Conservation (phyloP, 441 rosid species). For the Syzygium malaccense region DNA sequence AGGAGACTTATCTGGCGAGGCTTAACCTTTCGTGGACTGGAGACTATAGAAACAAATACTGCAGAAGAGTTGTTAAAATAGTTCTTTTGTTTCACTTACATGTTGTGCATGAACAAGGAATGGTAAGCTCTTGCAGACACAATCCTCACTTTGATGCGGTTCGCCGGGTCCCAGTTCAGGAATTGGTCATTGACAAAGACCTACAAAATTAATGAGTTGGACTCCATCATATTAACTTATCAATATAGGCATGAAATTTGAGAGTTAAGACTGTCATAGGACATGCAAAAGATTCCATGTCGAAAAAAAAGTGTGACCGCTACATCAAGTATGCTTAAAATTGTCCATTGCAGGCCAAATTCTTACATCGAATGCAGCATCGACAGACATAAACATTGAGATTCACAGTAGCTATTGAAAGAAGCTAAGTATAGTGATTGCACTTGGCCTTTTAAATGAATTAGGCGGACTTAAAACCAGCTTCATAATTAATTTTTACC, state of each 20-base stretch:
- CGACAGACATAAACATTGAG: neutral
- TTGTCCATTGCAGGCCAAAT: neutral
- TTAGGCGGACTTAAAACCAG: neutral
- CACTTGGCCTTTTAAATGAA: neutral
- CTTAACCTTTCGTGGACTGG: neutral
- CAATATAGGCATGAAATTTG: neutral
- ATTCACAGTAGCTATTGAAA: neutral
- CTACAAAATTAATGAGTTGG: conserved; percentile 21
- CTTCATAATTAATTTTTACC: neutral
- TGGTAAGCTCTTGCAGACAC: conserved; percentile 99
- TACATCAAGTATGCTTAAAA: neutral
- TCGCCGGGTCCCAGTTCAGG: conserved; percentile 83
- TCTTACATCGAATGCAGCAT: neutral
- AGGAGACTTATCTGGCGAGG: conserved; percentile 25
- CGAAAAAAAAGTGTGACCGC: neutral
- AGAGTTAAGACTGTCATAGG: neutral
- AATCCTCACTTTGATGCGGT: conserved; percentile 91
- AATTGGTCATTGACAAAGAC: conserved; percentile 88
- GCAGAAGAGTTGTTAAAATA: neutral
- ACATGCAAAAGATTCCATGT: neutral
- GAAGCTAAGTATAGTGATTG: neutral
- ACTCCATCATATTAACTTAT: neutral
- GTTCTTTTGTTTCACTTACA: conserved; percentile 56
- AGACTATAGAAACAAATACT: neutral
- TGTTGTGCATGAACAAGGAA: conserved; percentile 96